phyloP scores from a whole-genome alignment of 805 yeast species.

The Yarrowia keelungensis region DNA sequence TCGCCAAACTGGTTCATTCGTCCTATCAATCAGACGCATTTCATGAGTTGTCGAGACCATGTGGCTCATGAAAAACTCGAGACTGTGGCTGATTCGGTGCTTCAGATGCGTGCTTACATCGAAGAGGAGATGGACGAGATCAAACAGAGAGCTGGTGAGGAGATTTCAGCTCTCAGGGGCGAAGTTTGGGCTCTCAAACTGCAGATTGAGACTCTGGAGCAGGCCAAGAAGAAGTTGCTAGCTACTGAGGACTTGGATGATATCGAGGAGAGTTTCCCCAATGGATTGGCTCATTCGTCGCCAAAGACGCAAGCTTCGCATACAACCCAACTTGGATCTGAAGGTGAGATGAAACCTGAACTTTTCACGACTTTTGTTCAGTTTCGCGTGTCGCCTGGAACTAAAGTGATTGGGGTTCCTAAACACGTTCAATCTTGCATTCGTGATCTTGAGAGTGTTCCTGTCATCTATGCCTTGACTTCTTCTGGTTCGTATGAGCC shows the following conservation, averaged over 20 bases:
- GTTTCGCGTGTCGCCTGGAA: neutral
- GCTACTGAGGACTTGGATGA: neutral
- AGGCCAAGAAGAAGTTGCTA: neutral
- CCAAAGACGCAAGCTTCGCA: neutral
- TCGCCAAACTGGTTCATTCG: constrained; percentile 12
- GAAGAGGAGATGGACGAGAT: constrained; percentile 29
- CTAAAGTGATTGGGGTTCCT: neutral
- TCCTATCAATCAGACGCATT: neutral
- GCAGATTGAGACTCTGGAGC: neutral
- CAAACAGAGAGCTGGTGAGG: neutral
- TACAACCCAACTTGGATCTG: neutral
- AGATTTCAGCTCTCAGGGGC: neutral
- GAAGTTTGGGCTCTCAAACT: constrained; percentile 1
- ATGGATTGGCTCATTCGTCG: neutral
- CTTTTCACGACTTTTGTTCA: neutral
- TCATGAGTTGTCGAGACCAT: neutral
- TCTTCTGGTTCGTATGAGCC: constrained; percentile 1
- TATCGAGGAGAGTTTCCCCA: neutral
- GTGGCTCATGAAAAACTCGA: constrained; percentile 17
- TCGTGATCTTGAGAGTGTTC: neutral
- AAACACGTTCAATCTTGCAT: neutral
- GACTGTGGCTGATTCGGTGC: constrained; percentile 18
- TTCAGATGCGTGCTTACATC: constrained; percentile 12
- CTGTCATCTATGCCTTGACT: constrained; percentile 1
- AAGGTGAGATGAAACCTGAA: neutral